Evolutionary conservation across 2,329 filamentous ascomycete species (phyloP).

Genomic region (Botrytis cinerea): DNA sequence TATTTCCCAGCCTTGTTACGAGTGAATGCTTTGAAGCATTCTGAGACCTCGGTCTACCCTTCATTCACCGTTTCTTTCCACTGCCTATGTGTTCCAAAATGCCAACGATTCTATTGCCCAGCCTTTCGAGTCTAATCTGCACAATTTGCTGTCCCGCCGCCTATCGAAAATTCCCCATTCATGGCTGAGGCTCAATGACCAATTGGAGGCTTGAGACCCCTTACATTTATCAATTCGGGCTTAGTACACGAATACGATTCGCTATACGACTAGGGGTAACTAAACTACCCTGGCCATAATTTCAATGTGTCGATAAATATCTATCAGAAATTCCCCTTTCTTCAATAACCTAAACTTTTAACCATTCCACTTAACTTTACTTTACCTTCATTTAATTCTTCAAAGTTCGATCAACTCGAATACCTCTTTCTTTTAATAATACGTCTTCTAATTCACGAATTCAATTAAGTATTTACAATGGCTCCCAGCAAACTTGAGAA

Average conservation of each 20-base stretch:
- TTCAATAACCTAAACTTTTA: neutral
- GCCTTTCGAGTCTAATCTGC: slow-evolving; percentile 18
- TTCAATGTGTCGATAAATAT: slow-evolving; percentile 16
- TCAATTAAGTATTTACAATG: slow-evolving; percentile 22
- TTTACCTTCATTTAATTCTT: slow-evolving; percentile 18
- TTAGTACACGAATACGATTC: slow-evolving; percentile 24
- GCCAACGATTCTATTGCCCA: slow-evolving; percentile 1
- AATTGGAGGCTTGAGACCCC: slow-evolving; percentile 1
- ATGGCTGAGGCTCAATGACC: neutral
- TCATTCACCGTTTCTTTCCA: slow-evolving; percentile 13
- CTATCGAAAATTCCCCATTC: slow-evolving; percentile 16
- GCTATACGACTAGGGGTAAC: neutral
- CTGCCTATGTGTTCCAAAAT: neutral
- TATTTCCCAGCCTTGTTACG: neutral
- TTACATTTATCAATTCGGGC: neutral
- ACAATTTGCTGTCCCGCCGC: slow-evolving; percentile 17
- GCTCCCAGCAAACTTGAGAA: slow-evolving; percentile 24
- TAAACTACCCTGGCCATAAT: slow-evolving; percentile 19
- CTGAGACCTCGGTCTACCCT: too few species aligned
- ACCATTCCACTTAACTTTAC: neutral
- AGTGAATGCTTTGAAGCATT: neutral
- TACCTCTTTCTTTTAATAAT: slow-evolving; percentile 8
- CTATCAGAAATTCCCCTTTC: slow-evolving; percentile 23
- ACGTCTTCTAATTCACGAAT: slow-evolving; percentile 17
- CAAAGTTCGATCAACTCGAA: slow-evolving; percentile 27